Evolutionary conservation across 2,329 filamentous ascomycete genomes (phyloP).

Genomic region (Colletotrichum nymphaeae): DNA sequence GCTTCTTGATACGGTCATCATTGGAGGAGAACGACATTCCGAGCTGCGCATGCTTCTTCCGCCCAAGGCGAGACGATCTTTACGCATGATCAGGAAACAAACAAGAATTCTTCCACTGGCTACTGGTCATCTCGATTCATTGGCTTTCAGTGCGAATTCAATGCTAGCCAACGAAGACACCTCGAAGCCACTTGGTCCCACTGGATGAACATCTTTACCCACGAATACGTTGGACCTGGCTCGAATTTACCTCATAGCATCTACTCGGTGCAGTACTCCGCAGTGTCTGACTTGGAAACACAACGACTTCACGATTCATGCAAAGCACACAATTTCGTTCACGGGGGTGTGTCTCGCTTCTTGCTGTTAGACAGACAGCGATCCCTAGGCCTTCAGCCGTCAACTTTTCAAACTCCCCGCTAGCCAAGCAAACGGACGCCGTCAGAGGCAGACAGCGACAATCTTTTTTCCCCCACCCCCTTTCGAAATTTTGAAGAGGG

Average conservation of each 20-base stretch:
- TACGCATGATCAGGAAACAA: not conserved
- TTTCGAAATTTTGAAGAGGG: slow-evolving; percentile 36
- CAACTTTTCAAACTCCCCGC: slow-evolving; percentile 8
- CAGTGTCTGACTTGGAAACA: not conserved
- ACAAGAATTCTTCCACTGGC: too few relatives aligned
- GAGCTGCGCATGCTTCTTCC: not conserved
- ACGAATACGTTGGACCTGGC: not conserved
- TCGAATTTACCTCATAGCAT: not conserved
- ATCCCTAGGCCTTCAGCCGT: not conserved
- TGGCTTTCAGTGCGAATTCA: not conserved
- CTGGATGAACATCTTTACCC: too few relatives aligned
- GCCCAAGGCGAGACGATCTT: not conserved
- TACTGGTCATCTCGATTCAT: not conserved
- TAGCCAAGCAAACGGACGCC: slow-evolving; percentile 8
- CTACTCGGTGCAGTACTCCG: not conserved
- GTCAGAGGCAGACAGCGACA: slow-evolving; percentile 34
- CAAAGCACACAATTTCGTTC: not conserved
- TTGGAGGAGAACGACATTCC: not conserved
- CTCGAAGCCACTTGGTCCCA: too few relatives aligned
- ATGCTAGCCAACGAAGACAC: not conserved
- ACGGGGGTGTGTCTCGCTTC: not conserved
- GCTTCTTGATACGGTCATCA: not conserved
- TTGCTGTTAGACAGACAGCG: not conserved
- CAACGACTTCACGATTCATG: not conserved
- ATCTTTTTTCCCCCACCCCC: slow-evolving; percentile 31